Conservation (phyloP, 2,329 filamentous ascomycete genomes). For the Talaromyces sp. region DNA sequence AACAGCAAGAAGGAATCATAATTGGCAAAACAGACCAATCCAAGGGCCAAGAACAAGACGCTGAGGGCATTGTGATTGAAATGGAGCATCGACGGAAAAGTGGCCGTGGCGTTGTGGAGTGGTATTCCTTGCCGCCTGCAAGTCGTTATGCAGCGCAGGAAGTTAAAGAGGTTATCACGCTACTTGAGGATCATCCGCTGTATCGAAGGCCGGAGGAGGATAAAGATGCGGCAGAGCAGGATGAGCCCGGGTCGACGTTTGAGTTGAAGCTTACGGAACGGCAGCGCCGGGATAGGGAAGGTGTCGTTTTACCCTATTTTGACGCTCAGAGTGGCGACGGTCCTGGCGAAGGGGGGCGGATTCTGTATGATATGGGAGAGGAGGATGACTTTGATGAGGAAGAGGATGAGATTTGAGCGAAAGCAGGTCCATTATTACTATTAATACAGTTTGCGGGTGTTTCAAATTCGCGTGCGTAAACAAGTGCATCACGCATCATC, state of each 20-base stretch:
- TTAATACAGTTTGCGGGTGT: slow-evolving; percentile 2
- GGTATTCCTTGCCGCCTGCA: slow-evolving; percentile 55
- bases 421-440: slow-evolving; percentile 1
- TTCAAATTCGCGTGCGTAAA: neutral
- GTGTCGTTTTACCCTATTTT: slow-evolving; percentile 90
- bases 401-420: slow-evolving; percentile 75
- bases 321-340: slow-evolving; percentile 77
- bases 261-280: slow-evolving; percentile 84
- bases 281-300: slow-evolving; percentile 80
- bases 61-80: slow-evolving; percentile 68
- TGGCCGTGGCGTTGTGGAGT: slow-evolving; percentile 72
- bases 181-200: slow-evolving; percentile 74
- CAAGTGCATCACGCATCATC: neutral
- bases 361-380: slow-evolving; percentile 92
- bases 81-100: slow-evolving; percentile 85
- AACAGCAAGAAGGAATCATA: slow-evolving; percentile 74
- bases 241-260: slow-evolving; percentile 72
- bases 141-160: slow-evolving; percentile 45
- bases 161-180: slow-evolving; percentile 51
- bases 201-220: slow-evolving; percentile 54
- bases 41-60: slow-evolving; percentile 29
- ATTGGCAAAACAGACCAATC: slow-evolving; percentile 55
- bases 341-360: slow-evolving; percentile 80
- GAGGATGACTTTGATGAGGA: slow-evolving; percentile 98
- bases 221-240: slow-evolving; percentile 44